phyloP scores from a whole-genome alignment of 2,329 filamentous ascomycete species.

The Tympanopsis confertula region DNA sequence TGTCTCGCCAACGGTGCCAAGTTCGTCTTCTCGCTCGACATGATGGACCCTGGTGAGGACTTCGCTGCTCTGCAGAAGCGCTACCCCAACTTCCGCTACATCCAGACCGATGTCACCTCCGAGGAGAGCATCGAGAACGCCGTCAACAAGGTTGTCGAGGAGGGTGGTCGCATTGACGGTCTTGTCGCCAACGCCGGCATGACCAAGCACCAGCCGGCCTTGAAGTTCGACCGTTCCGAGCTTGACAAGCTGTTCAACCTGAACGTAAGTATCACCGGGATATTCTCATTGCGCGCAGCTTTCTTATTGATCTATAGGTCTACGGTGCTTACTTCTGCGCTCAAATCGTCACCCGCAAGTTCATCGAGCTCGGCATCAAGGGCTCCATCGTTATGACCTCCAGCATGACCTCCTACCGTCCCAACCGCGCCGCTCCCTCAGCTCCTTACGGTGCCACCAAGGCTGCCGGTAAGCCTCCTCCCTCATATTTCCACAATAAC shows the following conservation, averaged over 20 bases:
- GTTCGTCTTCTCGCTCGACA: conserved; percentile 25
- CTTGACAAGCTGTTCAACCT: conserved; percentile 28
- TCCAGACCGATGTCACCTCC: conserved; percentile 31
- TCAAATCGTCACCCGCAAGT: conserved; percentile 27
- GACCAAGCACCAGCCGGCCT: conserved; percentile 31
- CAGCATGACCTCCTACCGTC: conserved; percentile 33
- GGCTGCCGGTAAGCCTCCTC: conserved; percentile 18
- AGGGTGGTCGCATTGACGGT: conserved; percentile 27
- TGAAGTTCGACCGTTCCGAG: conserved; percentile 26
- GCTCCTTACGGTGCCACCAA: conserved; percentile 33
- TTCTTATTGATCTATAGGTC: conserved; percentile 10
- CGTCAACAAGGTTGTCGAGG: conserved; percentile 24
- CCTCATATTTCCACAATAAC: conserved; percentile 15
- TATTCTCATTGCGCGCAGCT: conserved; percentile 14
- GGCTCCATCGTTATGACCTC: conserved; percentile 31
- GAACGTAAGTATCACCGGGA: conserved; percentile 22
- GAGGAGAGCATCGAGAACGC: conserved; percentile 26
- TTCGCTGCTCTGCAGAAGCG: conserved; percentile 23
- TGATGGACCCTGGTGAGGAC: conserved; percentile 22
- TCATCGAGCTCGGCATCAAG: conserved; percentile 20
- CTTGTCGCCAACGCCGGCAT: conserved; percentile 26
- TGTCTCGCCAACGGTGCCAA: conserved; percentile 30
- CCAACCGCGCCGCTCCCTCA: conserved; percentile 36
- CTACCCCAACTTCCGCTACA: conserved; percentile 26
- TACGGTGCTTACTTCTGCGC: conserved; percentile 32